Conservation (phyloP, 371 early-diverging fungal species). For the Mucor mucedo region DNA sequence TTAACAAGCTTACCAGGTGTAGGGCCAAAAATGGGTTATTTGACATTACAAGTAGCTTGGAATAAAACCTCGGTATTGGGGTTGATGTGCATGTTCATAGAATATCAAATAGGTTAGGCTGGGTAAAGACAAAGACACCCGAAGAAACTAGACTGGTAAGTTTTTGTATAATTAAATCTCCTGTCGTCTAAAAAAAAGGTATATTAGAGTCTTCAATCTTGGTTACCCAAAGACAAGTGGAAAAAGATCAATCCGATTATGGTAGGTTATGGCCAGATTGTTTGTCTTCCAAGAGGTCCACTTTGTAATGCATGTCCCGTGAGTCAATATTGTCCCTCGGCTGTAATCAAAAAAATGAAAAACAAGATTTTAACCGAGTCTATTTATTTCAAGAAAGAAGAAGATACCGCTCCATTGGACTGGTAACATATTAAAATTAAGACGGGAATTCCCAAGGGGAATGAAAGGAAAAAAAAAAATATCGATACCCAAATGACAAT, state of each 20-base stretch:
- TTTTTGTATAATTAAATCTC: background rate
- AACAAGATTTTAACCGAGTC: slow-evolving; percentile 2
- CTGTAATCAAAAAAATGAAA: slow-evolving; percentile 25
- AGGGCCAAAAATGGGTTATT: slow-evolving; percentile 96
- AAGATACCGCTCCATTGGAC: background rate
- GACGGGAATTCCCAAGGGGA: slow-evolving; percentile 13
- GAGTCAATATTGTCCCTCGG: slow-evolving; percentile 71
- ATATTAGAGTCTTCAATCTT: slow-evolving; percentile 72
- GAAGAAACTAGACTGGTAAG: slow-evolving; percentile 82
- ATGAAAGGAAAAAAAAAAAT: background rate
- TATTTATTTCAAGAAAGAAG: slow-evolving; percentile 13
- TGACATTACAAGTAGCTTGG: slow-evolving; percentile 90
- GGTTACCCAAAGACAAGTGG: slow-evolving; percentile 92
- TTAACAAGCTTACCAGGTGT: slow-evolving; percentile 90
- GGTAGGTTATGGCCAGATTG: slow-evolving; percentile 96
- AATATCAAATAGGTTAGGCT: slow-evolving; percentile 90
- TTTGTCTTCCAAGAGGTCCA: slow-evolving; percentile 85
- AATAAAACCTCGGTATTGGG: slow-evolving; percentile 91
- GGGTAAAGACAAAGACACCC: slow-evolving; percentile 82
- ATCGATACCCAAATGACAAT: too few species aligned
- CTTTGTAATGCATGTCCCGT: slow-evolving; percentile 87
- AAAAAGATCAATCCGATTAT: slow-evolving; percentile 86
- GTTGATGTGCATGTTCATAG: slow-evolving; percentile 99
- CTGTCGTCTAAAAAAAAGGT: background rate
- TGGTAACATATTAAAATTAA: slow-evolving; percentile 10